Evolutionary conservation across 2,329 filamentous ascomycete species (phyloP).

Genomic region (Alternaria metachromatica): DNA sequence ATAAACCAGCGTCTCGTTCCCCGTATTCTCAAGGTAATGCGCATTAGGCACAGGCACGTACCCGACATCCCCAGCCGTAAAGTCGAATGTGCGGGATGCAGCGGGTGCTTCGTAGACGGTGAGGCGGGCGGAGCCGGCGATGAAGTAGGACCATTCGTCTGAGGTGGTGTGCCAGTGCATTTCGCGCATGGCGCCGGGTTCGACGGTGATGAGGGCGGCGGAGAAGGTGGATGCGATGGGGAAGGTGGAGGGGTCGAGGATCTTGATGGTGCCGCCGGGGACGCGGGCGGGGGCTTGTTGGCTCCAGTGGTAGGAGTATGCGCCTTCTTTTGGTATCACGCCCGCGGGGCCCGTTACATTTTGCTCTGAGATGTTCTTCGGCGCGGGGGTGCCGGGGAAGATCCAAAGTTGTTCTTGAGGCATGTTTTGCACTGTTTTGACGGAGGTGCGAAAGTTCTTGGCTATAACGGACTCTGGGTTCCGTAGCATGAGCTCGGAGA

Average conservation of each 20-base stretch:
- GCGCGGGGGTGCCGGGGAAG: slow-evolving; percentile 50
- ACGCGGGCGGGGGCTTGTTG: slow-evolving; percentile 57
- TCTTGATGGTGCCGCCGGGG: slow-evolving; percentile 65
- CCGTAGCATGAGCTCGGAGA: slow-evolving; percentile 60
- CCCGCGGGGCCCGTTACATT: slow-evolving; percentile 54
- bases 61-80: slow-evolving; percentile 65
- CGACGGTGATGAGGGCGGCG: slow-evolving; percentile 62
- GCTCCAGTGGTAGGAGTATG: slow-evolving; percentile 54
- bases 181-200: slow-evolving; percentile 70
- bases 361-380: slow-evolving; percentile 47
- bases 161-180: slow-evolving; percentile 68
- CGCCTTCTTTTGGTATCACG: slow-evolving; percentile 33
- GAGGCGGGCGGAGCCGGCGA: slow-evolving; percentile 62
- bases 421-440: slow-evolving; percentile 46
- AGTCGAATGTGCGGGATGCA: slow-evolving; percentile 64
- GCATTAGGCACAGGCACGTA: slow-evolving; percentile 63
- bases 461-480: slow-evolving; percentile 51
- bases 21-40: slow-evolving; percentile 69
- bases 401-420: slow-evolving; percentile 52
- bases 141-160: slow-evolving; percentile 69
- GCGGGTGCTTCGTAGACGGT: slow-evolving; percentile 63
- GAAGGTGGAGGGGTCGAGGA: slow-evolving; percentile 64
- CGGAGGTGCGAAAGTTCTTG: slow-evolving; percentile 52
- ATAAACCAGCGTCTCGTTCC: slow-evolving; percentile 63
- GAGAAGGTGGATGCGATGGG: slow-evolving; percentile 64